Percentiles rank a stretch among this genome's conserved stretches.
phyloP scores from a whole-genome alignment of 805 yeast species.

The Saccharomycopsis javanensis region DNA sequence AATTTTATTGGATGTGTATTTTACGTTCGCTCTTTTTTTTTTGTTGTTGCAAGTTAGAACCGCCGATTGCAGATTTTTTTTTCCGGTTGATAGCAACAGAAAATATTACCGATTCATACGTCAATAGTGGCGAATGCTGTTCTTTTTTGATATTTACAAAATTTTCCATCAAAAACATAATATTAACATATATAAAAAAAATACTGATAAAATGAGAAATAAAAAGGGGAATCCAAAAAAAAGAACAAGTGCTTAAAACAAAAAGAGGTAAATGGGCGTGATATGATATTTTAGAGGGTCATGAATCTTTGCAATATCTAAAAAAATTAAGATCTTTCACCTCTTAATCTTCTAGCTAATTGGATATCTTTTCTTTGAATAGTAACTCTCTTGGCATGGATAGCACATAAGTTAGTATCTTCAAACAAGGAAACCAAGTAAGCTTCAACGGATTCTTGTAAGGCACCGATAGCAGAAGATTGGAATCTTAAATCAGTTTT shows the following conservation, averaged over 20 bases:
- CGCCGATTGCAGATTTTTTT: too few species aligned
- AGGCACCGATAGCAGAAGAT: constrained; percentile 93
- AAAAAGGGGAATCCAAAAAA: not conserved
- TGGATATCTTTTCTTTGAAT: constrained; percentile 98
- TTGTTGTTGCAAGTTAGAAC: too few species aligned
- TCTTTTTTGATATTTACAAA: too few species aligned
- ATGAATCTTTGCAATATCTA: too few species aligned
- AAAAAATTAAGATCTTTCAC: constrained; percentile 52
- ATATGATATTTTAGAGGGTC: too few species aligned
- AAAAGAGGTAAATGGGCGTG: not conserved
- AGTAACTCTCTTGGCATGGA: constrained; percentile 98
- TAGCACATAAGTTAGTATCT: constrained; percentile 97
- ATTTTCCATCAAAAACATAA: not conserved
- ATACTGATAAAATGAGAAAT: not conserved
- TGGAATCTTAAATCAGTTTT: constrained; percentile 93
- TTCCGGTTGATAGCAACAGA: too few species aligned
- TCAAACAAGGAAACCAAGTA: constrained; percentile 92
- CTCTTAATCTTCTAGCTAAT: constrained; percentile 96
- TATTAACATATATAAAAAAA: not conserved
- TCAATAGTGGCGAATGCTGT: too few species aligned
- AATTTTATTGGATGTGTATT: too few species aligned
- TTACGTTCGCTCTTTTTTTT: too few species aligned
- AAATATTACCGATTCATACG: too few species aligned
- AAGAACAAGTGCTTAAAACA: not conserved
- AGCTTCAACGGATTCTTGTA: constrained; percentile 98